Evolutionary conservation across 2,329 filamentous ascomycete species (phyloP).

Genomic region (Sclerotinia trifoliorum): DNA sequence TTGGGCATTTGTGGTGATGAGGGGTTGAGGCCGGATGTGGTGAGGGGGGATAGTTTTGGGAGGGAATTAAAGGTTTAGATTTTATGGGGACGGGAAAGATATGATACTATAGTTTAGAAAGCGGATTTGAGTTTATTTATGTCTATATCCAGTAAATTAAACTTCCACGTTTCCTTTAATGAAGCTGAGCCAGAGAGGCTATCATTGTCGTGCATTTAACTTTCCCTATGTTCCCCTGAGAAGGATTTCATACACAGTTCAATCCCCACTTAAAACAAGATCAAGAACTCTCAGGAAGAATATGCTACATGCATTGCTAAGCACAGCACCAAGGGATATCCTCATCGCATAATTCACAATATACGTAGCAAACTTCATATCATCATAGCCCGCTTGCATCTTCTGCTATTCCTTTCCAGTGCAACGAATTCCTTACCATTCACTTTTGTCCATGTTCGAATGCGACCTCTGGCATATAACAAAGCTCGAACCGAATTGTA

Average conservation of each 20-base stretch:
- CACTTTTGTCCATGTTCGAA: background rate
- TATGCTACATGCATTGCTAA: background rate
- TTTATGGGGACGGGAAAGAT: background rate
- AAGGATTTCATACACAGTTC: background rate
- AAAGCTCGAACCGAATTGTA: background rate
- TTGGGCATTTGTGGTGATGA: slow-evolving; percentile 27
- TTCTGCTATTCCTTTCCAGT: background rate
- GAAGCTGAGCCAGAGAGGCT: background rate
- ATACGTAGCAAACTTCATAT: background rate
- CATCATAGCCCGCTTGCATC: background rate
- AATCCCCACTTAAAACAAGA: background rate
- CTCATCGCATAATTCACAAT: background rate
- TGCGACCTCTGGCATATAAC: background rate
- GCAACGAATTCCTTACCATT: no score
- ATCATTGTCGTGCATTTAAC: no score
- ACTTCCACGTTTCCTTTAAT: background rate
- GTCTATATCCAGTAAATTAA: background rate
- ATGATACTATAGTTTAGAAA: background rate
- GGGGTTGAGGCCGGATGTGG: slow-evolving; percentile 23
- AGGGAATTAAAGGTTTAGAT: slow-evolving; percentile 28
- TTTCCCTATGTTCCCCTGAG: background rate
- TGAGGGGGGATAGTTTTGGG: slow-evolving; percentile 28
- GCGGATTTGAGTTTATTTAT: background rate
- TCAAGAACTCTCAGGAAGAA: background rate
- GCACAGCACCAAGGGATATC: background rate